Evolutionary conservation across 306 rosid genomes (phyloP), one percentile per base, ranked within the genome.

Genomic region (Ormosia emarginata): DNA sequence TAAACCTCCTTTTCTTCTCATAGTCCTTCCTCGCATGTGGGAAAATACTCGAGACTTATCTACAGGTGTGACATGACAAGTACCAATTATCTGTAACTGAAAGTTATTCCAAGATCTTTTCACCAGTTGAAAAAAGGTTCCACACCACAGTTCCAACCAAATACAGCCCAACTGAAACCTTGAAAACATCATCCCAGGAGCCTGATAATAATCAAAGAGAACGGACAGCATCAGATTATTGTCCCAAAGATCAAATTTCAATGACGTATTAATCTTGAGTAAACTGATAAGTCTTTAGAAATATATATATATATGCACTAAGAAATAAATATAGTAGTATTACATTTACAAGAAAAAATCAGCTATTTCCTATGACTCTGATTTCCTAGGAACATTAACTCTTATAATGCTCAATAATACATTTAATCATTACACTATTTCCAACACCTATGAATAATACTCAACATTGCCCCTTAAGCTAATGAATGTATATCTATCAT

Each of bases 151-250:
- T 93, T 87, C 99, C 99, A 46, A 91, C 85, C 88, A 96, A 84
- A 85, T 96, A 96, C 30, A 96, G 89, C 81, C 92, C 98, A 70
- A 96, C 99, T 58, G 99, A 90, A 50, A 96, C 99, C 90, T 96
- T 89, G 90, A 96, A 96, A 72, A 96, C 98, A 82, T 96, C 94
- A 64, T 91, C 98, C 99, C 99, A 96, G 1, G 97, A 90, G 75
- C 99, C 99, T 96, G 97, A 47, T 5, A 72, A 81, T 46, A 79
- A 65, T 44, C 29, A 58, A 79, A 75, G 68, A 53, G 32, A 44
- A 41, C 13, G 15, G 39, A 43, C 12, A 40, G 56, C 4, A 56
- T 79, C 67, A 79, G 71, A 75, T 55, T 50, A 33, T 68, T 34
- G 59, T 52, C 72, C 47, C 64, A 8, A 71, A 55, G 4, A 77